Evolutionary conservation across 371 early-diverging fungal species (phyloP).

Genomic region (Mucor piriformis): DNA sequence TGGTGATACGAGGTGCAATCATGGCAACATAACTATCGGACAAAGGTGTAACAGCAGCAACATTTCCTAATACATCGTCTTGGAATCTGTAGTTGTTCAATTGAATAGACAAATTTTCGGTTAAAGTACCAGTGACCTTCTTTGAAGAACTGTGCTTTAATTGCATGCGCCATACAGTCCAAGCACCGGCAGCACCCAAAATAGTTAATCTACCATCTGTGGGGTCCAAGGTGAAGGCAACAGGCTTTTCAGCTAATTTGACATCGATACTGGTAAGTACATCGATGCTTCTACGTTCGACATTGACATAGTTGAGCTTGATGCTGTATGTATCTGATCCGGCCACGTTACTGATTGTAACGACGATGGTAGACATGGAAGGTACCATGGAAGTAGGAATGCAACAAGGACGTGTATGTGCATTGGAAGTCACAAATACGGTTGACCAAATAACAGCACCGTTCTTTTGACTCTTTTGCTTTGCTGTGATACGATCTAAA

Average conservation of each 20-base stretch:
- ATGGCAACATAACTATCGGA: conserved; percentile 60
- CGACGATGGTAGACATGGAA: conserved; percentile 48
- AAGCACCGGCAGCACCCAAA: conserved; percentile 36
- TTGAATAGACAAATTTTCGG: conserved; percentile 29
- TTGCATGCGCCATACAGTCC: conserved; percentile 41
- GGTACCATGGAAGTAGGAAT: conserved; percentile 58
- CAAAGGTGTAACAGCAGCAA: conserved; percentile 41
- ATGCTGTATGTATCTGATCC: conserved; percentile 28
- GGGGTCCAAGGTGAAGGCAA: conserved; percentile 57
- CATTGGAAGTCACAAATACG: conserved; percentile 47
- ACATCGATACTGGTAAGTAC: conserved; percentile 35
- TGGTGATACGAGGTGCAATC: conserved; percentile 48
- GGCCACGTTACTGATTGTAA: conserved; percentile 34
- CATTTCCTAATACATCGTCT: conserved; percentile 26
- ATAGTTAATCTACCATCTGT: conserved; percentile 51
- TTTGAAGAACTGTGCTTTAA: conserved; percentile 41
- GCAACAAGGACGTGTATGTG: conserved; percentile 43
- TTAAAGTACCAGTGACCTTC: conserved; percentile 32
- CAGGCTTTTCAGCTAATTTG: conserved; percentile 31
- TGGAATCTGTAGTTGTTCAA: conserved; percentile 32
- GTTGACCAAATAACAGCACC: conserved; percentile 51
- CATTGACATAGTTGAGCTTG: conserved; percentile 52
- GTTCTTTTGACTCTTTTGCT: conserved; percentile 26
- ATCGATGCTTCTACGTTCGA: conserved; percentile 54
- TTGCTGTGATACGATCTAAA: conserved; percentile 50